Percentiles rank a stretch among this genome's conserved stretches.
Evolutionary conservation across 2,329 filamentous ascomycete species (phyloP).

Genomic region (Didymosphaeria variabile): DNA sequence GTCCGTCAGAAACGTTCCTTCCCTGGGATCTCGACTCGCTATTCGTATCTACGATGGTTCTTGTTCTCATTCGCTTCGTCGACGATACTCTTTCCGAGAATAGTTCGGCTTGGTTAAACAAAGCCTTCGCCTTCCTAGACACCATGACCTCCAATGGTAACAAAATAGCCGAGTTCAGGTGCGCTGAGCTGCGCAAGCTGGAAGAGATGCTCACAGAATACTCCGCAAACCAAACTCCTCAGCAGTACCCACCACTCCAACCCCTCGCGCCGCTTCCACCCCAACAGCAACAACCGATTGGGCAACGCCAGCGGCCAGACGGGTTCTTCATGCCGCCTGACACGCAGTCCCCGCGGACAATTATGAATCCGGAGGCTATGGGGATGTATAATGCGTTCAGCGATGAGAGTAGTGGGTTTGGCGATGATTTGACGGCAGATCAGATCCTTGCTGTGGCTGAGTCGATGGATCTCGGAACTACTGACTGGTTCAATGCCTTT

Average conservation of each 20-base stretch:
- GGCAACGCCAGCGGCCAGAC: conserved; percentile 7
- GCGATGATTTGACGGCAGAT: conserved; percentile 54
- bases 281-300: conserved; percentile 13
- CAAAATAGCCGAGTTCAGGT: conserved; percentile 55
- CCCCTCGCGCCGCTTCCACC: conserved; percentile 7
- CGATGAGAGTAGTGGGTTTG: conserved; percentile 37
- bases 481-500: conserved; percentile 57
- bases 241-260: conserved; percentile 11
- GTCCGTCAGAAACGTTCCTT: conserved; percentile 56
- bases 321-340: conserved; percentile 19
- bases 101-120: conserved; percentile 51
- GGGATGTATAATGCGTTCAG: conserved; percentile 30
- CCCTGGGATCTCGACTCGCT: conserved; percentile 59
- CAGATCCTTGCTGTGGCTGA: conserved; percentile 61
- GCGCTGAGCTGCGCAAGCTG: conserved; percentile 58
- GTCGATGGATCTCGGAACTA: conserved; percentile 56
- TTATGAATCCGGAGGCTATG: conserved; percentile 22
- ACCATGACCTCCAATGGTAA: conserved; percentile 60
- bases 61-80: conserved; percentile 49
- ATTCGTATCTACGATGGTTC: conserved; percentile 55
- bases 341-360: conserved; percentile 17
- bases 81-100: conserved; percentile 48
- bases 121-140: conserved; percentile 56
- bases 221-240: conserved; percentile 21
- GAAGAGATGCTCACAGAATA: conserved; percentile 51